These are phyloP conservation scores for Leccinum aurantiacum DNA, from an alignment of 768 basidiomycete species.

Conservation along the genomic window DNA sequence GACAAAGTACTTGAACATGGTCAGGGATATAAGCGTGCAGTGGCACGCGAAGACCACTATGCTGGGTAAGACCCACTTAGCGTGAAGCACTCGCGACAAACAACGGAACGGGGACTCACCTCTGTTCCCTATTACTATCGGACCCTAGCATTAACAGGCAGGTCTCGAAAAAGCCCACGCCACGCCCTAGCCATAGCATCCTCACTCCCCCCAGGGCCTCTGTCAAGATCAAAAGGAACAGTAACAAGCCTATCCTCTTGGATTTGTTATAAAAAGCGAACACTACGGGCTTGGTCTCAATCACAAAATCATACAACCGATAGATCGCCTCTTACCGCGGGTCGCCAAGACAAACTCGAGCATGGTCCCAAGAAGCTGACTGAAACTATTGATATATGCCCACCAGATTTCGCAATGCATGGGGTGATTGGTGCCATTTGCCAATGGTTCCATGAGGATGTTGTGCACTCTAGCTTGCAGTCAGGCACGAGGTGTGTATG, in stretches of 20 bases:
- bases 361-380: slow-evolving; percentile 10
- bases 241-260: slow-evolving; percentile 7
- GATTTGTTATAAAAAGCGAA: slow-evolving; percentile 23
- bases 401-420: slow-evolving; percentile 14
- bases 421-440: slow-evolving; percentile 11
- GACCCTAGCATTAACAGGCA: neutral
- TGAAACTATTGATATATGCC: slow-evolving; percentile 1
- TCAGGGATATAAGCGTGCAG: slow-evolving; percentile 17
- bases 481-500: neutral
- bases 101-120: neutral
- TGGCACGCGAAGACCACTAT: slow-evolving; percentile 3
- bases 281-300: slow-evolving; percentile 9
- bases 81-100: neutral
- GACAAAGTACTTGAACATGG: slow-evolving; percentile 19
- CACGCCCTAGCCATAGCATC: neutral
- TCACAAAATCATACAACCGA: neutral
- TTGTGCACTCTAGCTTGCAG: slow-evolving; percentile 17
- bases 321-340: slow-evolving; percentile 10
- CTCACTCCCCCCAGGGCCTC: neutral
- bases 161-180: neutral
- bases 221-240: slow-evolving; percentile 6
- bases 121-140: neutral
- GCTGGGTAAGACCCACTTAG: neutral
- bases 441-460: slow-evolving; percentile 4
- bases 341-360: slow-evolving; percentile 20